Percentiles rank a stretch among this genome's conserved stretches.
phyloP scores from a whole-genome alignment of 1,284 basidiomycete genomes.

The Leccinum solheimii region DNA sequence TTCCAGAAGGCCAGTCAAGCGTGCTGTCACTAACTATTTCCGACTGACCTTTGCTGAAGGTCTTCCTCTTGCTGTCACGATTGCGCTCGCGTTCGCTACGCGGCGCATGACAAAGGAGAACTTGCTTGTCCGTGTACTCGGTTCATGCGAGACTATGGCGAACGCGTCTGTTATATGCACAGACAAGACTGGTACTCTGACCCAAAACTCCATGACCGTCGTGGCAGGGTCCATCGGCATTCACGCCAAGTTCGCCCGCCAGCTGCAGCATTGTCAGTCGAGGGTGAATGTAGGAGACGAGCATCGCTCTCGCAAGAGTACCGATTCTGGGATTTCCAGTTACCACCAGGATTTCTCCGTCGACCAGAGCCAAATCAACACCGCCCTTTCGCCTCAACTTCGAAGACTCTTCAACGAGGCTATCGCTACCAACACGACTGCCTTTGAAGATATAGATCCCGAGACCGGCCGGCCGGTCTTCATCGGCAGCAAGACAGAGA shows the following conservation, averaged over 20 bases:
- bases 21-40: constrained; percentile 42
- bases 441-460: constrained; percentile 83
- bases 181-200: too few species aligned
- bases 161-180: too few species aligned
- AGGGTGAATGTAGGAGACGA: constrained; percentile 76
- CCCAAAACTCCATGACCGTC: too few species aligned
- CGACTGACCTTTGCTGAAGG: constrained; percentile 45
- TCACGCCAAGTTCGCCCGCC: too few species aligned
- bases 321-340: neutral
- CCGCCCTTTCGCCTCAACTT: too few species aligned
- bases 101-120: too few species aligned
- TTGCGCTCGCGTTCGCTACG: constrained; percentile 89
- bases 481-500: constrained; percentile 96
- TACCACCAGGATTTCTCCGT: too few species aligned
- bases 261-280: constrained; percentile 32
- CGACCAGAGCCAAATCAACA: too few species aligned
- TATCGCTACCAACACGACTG: constrained; percentile 75
- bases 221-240: constrained; percentile 53
- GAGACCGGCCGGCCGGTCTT: constrained; percentile 70
- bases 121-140: too few species aligned
- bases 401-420: too few species aligned
- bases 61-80: constrained; percentile 92
- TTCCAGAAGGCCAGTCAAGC: constrained; percentile 76
- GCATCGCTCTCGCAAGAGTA: too few species aligned
- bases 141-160: too few species aligned